Base-by-base conservation (phyloP, 108 stramenopile genomes). In the Fragilariopsis cylindrus region DNA sequence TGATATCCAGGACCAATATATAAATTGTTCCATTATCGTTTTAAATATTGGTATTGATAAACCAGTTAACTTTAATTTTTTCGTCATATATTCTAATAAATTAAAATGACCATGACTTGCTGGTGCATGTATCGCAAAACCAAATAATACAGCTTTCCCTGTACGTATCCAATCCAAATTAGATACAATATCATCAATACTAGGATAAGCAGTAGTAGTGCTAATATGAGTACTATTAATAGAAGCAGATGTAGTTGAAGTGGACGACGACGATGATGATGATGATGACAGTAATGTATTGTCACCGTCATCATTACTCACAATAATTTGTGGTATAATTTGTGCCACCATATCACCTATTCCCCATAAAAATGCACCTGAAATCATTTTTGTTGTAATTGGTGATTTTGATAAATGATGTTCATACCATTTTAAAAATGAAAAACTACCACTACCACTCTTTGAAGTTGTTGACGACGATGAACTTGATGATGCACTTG, bases 21-120 rank as follows among this genome's bases (percentile, higher is more conserved):
- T 88, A 79, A 92, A 92, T 82, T 85, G 92, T 67, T 92, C 92
- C 92, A 92, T 92, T 19, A 90, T 63, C 6, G 89, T 81, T 73
- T 92, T 92, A 85, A 92, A 90, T 9, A 92, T 65, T 9, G 92
- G 84, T 69, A 87, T 81, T 12, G 55, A 58, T 43, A 87, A 50
- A 3, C 91, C 88, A 19, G 73, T 70, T 40, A 89, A 63, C 46
- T 86, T 86, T n/a, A 72, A 75, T 53, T 70, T 68, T 0, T 83
- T 72, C 4, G 89, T 88, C 89, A 92, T 76, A 84, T 85, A 92
- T 60, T 92, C 92, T 60, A 92, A 74, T 74, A 92, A 89, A 76
- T 92, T 90, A 73, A 72, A 92, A 72, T 92, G 92, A 11, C 87
- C 30, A 78, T 92, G 92, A 41, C 76, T 73, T 3, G 84, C 48